These are phyloP conservation scores for Seiridium unicorne DNA, from an alignment of 2,329 filamentous ascomycete genomes.

Conservation along the genomic window DNA sequence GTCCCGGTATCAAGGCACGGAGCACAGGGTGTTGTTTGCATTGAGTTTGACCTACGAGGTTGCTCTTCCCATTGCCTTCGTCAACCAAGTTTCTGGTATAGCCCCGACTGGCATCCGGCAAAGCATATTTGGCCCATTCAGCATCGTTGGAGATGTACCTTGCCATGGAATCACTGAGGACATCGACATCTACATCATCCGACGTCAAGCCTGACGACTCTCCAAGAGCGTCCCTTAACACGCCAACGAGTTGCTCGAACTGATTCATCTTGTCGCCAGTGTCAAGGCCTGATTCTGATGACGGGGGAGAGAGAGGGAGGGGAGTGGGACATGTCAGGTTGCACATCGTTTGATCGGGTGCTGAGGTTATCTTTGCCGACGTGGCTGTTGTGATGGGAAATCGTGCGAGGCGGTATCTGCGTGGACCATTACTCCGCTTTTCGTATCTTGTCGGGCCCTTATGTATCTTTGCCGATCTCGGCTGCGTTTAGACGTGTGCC, in stretches of 20 bases:
- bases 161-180: conserved; percentile 72
- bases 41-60: conserved; percentile 37
- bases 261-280: conserved; percentile 29
- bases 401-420: conserved; percentile 2
- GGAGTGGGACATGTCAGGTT: not conserved
- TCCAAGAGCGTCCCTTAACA: conserved; percentile 73
- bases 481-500: not conserved
- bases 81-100: conserved; percentile 92
- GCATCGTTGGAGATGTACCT: conserved; percentile 66
- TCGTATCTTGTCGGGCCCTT: conserved; percentile 3
- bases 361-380: not conserved
- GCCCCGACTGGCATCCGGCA: conserved; percentile 65
- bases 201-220: conserved; percentile 80
- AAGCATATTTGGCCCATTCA: conserved; percentile 75
- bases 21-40: not conserved
- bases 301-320: not conserved
- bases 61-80: conserved; percentile 72
- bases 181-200: conserved; percentile 73
- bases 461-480: conserved; percentile 1
- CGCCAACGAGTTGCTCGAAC: conserved; percentile 70
- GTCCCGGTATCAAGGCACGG: too few relatives aligned
- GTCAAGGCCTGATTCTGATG: not conserved
- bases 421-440: conserved; percentile 4
- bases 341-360: not conserved
- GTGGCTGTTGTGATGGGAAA: not conserved